A percentile compares a stretch with the other conserved stretches of the same genome.
Evolutionary conservation across 192 early-diverging fungal genomes (phyloP).

Genomic region (Linnemannia elongata): DNA sequence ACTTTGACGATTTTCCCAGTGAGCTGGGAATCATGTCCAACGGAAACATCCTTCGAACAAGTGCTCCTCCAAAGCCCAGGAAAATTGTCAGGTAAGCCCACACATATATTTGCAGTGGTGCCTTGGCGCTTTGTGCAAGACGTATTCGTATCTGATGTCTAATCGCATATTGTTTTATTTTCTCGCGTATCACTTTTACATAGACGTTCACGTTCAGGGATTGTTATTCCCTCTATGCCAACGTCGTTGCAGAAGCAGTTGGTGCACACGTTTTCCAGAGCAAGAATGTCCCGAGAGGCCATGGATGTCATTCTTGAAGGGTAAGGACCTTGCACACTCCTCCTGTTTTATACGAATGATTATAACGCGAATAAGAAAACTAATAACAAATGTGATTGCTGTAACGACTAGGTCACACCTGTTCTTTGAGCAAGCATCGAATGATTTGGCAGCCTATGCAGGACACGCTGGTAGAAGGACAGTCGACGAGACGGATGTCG

Average conservation of each 20-base stretch:
- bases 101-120: background rate
- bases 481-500: constrained; percentile 55
- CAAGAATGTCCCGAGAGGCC: constrained; percentile 54
- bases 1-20: constrained; percentile 55
- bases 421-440: constrained; percentile 57
- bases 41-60: constrained; percentile 33
- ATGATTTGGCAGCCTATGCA: constrained; percentile 57
- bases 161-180: background rate
- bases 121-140: background rate
- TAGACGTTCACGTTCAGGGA: constrained; percentile 43
- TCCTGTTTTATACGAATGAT: background rate
- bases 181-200: background rate
- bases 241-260: constrained; percentile 47
- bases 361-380: background rate
- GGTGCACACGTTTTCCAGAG: constrained; percentile 44
- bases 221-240: constrained; percentile 50
- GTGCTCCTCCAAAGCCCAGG: constrained; percentile 3
- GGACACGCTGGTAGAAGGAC: constrained; percentile 54
- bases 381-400: background rate
- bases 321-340: constrained; percentile 7
- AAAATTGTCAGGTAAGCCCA: constrained; percentile 24
- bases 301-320: constrained; percentile 56
- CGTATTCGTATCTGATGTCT: background rate
- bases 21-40: constrained; percentile 54
- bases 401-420: constrained; percentile 35